phyloP scores from a whole-genome alignment of 306 rosid genomes.

The Malus asiatica region DNA sequence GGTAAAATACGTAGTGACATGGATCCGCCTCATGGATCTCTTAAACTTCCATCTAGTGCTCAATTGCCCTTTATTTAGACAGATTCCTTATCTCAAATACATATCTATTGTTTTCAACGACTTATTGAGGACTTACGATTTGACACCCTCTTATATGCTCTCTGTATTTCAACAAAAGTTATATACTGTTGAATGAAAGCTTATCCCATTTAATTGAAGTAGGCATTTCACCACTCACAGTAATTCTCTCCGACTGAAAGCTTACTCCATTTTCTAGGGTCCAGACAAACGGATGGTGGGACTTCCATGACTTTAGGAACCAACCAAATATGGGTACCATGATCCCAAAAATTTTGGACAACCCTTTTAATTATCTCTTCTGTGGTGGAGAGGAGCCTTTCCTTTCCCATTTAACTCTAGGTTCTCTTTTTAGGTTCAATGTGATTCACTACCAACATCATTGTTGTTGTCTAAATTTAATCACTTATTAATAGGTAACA shows the following conservation, averaged over 20 bases:
- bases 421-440: no score
- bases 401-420: no score
- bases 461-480: no score
- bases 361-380: background rate
- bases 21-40: no score
- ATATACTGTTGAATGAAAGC: background rate
- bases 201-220: background rate
- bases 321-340: background rate
- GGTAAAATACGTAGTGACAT: no score
- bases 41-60: background rate
- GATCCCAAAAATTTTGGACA: background rate
- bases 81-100: background rate
- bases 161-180: background rate
- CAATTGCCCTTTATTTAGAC: background rate
- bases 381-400: no score
- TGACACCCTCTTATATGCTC: background rate
- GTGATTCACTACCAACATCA: no score
- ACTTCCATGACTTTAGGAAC: constrained; percentile 1
- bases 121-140: background rate
- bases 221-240: background rate
- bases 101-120: background rate
- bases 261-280: background rate
- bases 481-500: no score
- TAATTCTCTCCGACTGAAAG: background rate
- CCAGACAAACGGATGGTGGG: background rate